phyloP scores from a whole-genome alignment of 2,329 filamentous ascomycete species.

The Penicillium fuscoglaucum region DNA sequence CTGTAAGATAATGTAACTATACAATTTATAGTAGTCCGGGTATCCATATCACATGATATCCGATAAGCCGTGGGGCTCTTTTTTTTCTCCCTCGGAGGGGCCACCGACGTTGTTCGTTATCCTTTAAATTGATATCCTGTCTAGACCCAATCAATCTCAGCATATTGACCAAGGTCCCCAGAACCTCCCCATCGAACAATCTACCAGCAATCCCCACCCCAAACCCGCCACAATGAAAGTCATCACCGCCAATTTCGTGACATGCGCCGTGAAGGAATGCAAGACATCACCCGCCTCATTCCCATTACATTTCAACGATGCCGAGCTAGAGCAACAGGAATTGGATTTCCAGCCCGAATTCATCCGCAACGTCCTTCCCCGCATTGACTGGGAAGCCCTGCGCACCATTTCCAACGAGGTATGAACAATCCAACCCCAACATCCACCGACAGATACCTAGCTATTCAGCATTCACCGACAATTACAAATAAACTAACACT shows the following conservation, averaged over 20 bases:
- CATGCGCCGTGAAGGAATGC: slow-evolving; percentile 94
- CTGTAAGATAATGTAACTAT: background rate
- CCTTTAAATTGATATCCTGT: background rate
- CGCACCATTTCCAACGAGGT: slow-evolving; percentile 70
- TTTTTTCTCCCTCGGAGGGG: slow-evolving; percentile 5
- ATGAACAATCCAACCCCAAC: background rate
- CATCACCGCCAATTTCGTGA: slow-evolving; percentile 92
- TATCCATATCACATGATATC: slow-evolving; percentile 15
- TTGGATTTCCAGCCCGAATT: slow-evolving; percentile 78
- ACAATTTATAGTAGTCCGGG: background rate
- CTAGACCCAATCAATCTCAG: background rate
- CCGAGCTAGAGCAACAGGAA: slow-evolving; percentile 82
- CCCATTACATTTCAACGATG: slow-evolving; percentile 88
- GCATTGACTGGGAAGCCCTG: slow-evolving; percentile 85
- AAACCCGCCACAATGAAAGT: slow-evolving; percentile 70
- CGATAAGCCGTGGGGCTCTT: slow-evolving; percentile 10
- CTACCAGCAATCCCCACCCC: background rate
- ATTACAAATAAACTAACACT: background rate
- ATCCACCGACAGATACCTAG: background rate
- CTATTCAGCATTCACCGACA: background rate
- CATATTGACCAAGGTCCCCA: background rate
- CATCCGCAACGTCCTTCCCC: slow-evolving; percentile 78
- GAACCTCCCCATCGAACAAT: background rate
- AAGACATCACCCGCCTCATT: slow-evolving; percentile 77
- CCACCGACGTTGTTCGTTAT: background rate